Evolutionary conservation across 1,284 basidiomycete genomes (phyloP), one percentile per base, ranked within the genome.

Genomic region (Boletus sp.): DNA sequence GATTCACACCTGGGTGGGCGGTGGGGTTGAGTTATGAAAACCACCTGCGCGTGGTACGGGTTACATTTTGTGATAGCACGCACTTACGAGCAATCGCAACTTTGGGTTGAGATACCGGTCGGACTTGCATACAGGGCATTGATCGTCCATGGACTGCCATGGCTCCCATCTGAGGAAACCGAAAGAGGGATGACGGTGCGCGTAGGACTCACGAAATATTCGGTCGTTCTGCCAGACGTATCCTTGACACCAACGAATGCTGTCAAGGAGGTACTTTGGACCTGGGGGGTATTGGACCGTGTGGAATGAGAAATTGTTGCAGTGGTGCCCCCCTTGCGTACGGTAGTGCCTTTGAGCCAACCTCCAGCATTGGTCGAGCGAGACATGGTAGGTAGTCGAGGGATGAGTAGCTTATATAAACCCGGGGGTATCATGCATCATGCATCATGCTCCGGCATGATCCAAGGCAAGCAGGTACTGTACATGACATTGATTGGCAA

Each of bases 51-150:
- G 17, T 14, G 39, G 35, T 39, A 37, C 38, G 62, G 78, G 51
- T 55, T 56, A 92, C 94, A 98, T 95, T 77, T 97, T 97, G 73
- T 99, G 96, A 70, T 98, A 99, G 69, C 96, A 99, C 27, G 91
- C 81, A 62, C 93, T 94, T 53, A 99, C 94, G 48, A 99, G 78
- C 39, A 99, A 75, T 35, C 95, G 84, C 22, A 99, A 75, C 60
- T 94, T 93, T 13, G 94, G 93, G 62, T 98, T 97, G 53, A 98
- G 75, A 66, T 96, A 98, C 49, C 96, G 76, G 65, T 99, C 96
- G 30, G 92, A 95, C 69, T 94, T 93, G 77, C 96, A 99, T 8
- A 97, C 86, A 1, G 96, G 95, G 72, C 96, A 99, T 64, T 92
- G 85, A 69, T 99, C 96, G 49, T 91, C 84, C 75, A 90, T 89